A percentile compares a stretch with the other conserved stretches of the same genome.
Evolutionary conservation across 1,284 basidiomycete genomes (phyloP).

Genomic region (Amylostereum areolatum): DNA sequence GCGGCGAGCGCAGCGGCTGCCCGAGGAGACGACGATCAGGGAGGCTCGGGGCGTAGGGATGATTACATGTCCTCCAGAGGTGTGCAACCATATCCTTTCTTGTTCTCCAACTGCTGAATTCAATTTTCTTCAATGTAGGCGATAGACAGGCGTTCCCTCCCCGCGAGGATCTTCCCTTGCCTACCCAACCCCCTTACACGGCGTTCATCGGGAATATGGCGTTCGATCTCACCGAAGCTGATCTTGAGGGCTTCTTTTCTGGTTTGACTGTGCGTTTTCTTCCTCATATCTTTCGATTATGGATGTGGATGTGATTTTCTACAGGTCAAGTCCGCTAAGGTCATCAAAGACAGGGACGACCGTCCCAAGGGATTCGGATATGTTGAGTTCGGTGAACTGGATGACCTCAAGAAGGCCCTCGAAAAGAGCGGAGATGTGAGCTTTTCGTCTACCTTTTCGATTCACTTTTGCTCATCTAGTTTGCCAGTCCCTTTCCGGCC

Average conservation of each 20-base stretch:
- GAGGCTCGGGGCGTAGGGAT: constrained; percentile 53
- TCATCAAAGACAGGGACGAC: constrained; percentile 87
- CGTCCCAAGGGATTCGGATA: constrained; percentile 98
- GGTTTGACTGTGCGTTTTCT: constrained; percentile 46
- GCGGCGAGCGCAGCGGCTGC: constrained; percentile 44
- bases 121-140: constrained; percentile 30
- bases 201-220: constrained; percentile 95
- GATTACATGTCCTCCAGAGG: constrained; percentile 58
- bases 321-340: constrained; percentile 81
- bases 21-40: constrained; percentile 53
- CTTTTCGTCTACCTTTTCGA: not conserved
- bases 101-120: not conserved
- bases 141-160: constrained; percentile 54
- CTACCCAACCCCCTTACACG: constrained; percentile 93
- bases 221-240: constrained; percentile 85
- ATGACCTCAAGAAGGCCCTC: constrained; percentile 81
- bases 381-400: constrained; percentile 85
- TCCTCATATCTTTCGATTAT: not conserved
- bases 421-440: constrained; percentile 58
- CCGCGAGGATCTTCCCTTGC: constrained; percentile 90
- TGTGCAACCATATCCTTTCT: constrained; percentile 28
- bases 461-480: not conserved
- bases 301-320: constrained; percentile 2
- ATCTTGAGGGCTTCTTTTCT: constrained; percentile 80
- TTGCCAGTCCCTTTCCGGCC: constrained; percentile 63